phyloP scores from a whole-genome alignment of 306 rosid species.

The Trifolium fragiferum region DNA sequence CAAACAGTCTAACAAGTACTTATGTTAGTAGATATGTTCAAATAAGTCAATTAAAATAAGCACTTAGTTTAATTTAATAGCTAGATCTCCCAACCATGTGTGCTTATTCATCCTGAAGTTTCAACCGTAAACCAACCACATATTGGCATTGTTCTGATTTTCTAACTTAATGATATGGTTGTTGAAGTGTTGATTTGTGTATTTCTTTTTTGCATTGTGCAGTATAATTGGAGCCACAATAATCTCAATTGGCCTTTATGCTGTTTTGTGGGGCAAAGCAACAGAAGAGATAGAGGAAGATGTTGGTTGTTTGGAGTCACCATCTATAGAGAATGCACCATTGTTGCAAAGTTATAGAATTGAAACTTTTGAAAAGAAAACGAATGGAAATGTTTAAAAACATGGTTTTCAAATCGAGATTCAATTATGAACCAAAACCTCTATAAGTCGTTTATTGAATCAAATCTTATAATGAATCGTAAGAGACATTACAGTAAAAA shows the following conservation, averaged over 20 bases:
- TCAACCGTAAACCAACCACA: no score
- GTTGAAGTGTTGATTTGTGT: background rate
- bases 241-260: slow-evolving; percentile 81
- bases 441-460: background rate
- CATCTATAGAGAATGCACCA: slow-evolving; percentile 62
- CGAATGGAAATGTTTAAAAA: slow-evolving; percentile 16
- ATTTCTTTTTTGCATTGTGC: slow-evolving; percentile 31
- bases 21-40: no score
- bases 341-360: slow-evolving; percentile 55
- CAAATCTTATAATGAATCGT: background rate
- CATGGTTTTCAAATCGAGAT: background rate
- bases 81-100: no score
- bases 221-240: slow-evolving; percentile 83
- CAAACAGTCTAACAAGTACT: no score
- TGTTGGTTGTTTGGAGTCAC: slow-evolving; percentile 51
- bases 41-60: no score
- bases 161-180: background rate
- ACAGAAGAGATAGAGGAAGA: slow-evolving; percentile 60
- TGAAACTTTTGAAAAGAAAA: slow-evolving; percentile 40
- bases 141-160: no score
- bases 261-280: slow-evolving; percentile 87
- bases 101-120: no score
- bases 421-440: background rate
- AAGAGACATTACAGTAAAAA: background rate
- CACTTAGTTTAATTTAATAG: no score